Evolutionary conservation across 306 rosid genomes (phyloP), one percentile per base, ranked within the genome.

Genomic region (Casuarina cunninghamiana): DNA sequence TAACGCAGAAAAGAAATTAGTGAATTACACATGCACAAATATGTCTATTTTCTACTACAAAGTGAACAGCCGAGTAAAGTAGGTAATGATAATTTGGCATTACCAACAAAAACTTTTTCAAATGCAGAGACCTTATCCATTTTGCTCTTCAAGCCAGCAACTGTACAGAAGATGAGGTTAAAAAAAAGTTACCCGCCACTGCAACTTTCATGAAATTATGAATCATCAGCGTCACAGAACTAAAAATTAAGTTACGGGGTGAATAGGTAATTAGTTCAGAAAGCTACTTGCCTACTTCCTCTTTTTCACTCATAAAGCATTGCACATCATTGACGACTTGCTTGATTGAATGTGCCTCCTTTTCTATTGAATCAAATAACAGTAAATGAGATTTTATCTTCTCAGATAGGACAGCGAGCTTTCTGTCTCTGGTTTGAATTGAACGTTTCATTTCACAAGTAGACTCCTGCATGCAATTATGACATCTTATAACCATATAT

Each of bases 281-380:
- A 68, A 78, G 75, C 71, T 71, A 75, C 91, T 89, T 83, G 85
- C 97, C 95, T 84, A 88, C 57, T 81, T 83, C 90, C 89, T 93
- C 97, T 84, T 81, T 91, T 78, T 91, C 91, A 75, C 53, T 79
- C 83, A 87, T 86, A 61, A 85, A 71, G 72, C 65, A 81, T 71
- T 89, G 91, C 75, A 83, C 93, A 57, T 84, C 78, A 77, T 88
- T 93, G 78, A 88, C 75, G 72, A 77, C 74, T 73, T 88, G 86
- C 91, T 88, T 91, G 85, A 87, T 84, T 61, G 80, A 83, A 75
- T 42, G 73, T 19, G 83, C 91, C 80, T 91, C 98, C 81, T 91
- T 91, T 76, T 87, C 91, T 78, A 88, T 87, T 38, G 95, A 88
- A 86, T 93, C 91, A 78, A 88, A 93, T 77, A 88, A 86, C 58